Evolutionary conservation across 805 yeast genomes (phyloP).

Genomic region (Wickerhamiella cacticola): DNA sequence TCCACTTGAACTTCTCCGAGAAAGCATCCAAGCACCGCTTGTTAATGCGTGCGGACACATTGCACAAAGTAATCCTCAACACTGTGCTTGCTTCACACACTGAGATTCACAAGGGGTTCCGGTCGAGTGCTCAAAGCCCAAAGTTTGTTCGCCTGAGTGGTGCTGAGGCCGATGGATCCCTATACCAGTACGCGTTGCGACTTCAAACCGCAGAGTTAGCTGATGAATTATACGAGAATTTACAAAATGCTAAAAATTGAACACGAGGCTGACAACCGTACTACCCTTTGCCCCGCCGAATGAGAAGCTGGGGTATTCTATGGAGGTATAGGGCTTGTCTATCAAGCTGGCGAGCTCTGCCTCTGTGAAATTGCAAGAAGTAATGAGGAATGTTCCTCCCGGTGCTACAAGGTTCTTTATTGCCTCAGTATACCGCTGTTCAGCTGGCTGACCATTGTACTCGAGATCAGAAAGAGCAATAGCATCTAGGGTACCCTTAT

Average conservation of each 20-base stretch:
- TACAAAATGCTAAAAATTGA: slow-evolving; percentile 27
- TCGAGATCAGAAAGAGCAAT: slow-evolving; percentile 66
- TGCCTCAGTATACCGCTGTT: slow-evolving; percentile 43
- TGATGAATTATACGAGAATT: slow-evolving; percentile 39
- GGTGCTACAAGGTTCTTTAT: slow-evolving; percentile 44
- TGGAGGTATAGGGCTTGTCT: slow-evolving; percentile 49
- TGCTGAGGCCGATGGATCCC: slow-evolving; percentile 48
- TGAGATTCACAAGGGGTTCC: slow-evolving; percentile 64
- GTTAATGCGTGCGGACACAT: slow-evolving; percentile 84
- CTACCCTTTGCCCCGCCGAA: slow-evolving; percentile 87
- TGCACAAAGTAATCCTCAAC: slow-evolving; percentile 71
- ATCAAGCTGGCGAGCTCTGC: slow-evolving; percentile 45
- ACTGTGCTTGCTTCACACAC: slow-evolving; percentile 51
- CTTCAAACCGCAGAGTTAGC: slow-evolving; percentile 53
- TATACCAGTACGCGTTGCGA: slow-evolving; percentile 73
- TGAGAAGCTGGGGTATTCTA: slow-evolving; percentile 68
- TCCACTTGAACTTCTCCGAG: slow-evolving; percentile 55
- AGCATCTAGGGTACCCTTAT: slow-evolving; percentile 95
- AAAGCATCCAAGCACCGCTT: slow-evolving; percentile 41
- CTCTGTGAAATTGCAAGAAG: slow-evolving; percentile 91
- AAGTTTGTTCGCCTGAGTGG: slow-evolving; percentile 70
- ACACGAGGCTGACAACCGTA: slow-evolving; percentile 79
- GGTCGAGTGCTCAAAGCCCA: slow-evolving; percentile 71
- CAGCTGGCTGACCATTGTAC: slow-evolving; percentile 32
- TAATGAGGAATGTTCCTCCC: slow-evolving; percentile 55